Percentiles rank a stretch among this genome's conserved stretches.
Evolutionary conservation across 495 filamentous ascomycete genomes (phyloP).

Genomic region (Daldinia bambusicola): DNA sequence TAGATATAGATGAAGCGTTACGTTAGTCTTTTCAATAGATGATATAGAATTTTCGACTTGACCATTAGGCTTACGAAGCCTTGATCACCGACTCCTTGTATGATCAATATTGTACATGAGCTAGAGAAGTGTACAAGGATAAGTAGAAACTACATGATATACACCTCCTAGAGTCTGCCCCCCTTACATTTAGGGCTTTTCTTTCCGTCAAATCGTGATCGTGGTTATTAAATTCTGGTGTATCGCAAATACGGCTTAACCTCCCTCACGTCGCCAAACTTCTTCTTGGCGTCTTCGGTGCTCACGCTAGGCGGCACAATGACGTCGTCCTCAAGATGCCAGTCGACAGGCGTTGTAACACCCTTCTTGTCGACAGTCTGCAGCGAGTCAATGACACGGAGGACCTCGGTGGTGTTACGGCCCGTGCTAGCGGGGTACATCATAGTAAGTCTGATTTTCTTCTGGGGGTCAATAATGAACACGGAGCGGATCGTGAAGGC

Average conservation of each 20-base stretch:
- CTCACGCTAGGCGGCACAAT: slow-evolving; percentile 91
- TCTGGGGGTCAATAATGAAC: slow-evolving; percentile 97
- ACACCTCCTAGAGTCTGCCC: neutral
- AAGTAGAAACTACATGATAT: neutral
- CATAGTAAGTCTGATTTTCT: slow-evolving; percentile 94
- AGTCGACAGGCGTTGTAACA: slow-evolving; percentile 93
- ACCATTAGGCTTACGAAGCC: neutral
- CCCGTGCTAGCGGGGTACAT: slow-evolving; percentile 97
- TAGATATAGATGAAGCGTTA: slow-evolving; percentile 14
- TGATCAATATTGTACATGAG: neutral
- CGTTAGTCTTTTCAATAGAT: neutral
- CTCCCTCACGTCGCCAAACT: slow-evolving; percentile 88
- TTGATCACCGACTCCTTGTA: neutral
- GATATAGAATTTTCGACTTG: neutral
- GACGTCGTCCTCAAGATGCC: slow-evolving; percentile 88
- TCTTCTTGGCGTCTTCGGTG: slow-evolving; percentile 84
- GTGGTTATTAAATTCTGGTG: slow-evolving; percentile 49
- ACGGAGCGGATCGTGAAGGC: slow-evolving; percentile 98
- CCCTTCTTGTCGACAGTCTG: slow-evolving; percentile 96
- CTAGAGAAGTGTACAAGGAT: neutral
- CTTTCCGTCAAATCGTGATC: neutral
- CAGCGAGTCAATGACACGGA: slow-evolving; percentile 93
- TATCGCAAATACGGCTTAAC: slow-evolving; percentile 92
- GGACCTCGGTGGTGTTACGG: slow-evolving; percentile 93
- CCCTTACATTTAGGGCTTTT: neutral